Evolutionary conservation across 192 early-diverging fungal species (phyloP), one percentile per base, ranked within the genome.

Genomic region (Gaertneriomyces semiglobifer): DNA sequence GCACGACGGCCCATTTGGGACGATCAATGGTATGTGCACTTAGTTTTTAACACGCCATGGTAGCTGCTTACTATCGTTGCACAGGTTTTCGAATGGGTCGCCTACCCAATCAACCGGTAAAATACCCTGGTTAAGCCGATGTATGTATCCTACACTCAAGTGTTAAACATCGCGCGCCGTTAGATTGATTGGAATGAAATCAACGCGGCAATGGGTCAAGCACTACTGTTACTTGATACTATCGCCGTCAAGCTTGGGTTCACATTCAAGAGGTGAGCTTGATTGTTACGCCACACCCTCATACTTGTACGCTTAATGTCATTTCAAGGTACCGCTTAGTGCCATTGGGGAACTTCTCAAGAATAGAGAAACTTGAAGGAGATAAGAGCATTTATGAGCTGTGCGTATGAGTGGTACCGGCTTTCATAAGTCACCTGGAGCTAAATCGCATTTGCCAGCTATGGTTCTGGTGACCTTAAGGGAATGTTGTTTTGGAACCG

Each of bases 191-290:
- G 96, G 96, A 80, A 75, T 20, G 96, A 98, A 77, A 94, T 98
- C 60, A 98, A 98, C 77, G 93, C 96, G 0, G 96, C 90, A 2
- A 89, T 93, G 90, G 96, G 96, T 16, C 94, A 95, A 66, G 83
- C 91, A 5, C 61, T 93, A 43, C 74, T 98, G 19, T 76, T 98
- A 59, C 66, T 98, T 19, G 89, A 94, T 71, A 93, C 92, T 0
- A 83, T 96, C 20, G 93, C 92, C 8, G 86, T 87, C 62, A 90
- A 90, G 63, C 80, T 95, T 5, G 83, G 86, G 10, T 92, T 93
- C 68, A 82, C 85, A 39, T 96, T 98, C 72, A 77, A 88, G 66
- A 86, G 68, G 78, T 93, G 44, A n/a, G 48, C 18, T 33, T 2
- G 25, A 33, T 33, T 33, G 25, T 33, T 1, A 33, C 25, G 25